These are phyloP conservation scores for Paraphoma chrysanthemicola DNA, from an alignment of 2,329 filamentous ascomycete genomes.

Conservation along the genomic window DNA sequence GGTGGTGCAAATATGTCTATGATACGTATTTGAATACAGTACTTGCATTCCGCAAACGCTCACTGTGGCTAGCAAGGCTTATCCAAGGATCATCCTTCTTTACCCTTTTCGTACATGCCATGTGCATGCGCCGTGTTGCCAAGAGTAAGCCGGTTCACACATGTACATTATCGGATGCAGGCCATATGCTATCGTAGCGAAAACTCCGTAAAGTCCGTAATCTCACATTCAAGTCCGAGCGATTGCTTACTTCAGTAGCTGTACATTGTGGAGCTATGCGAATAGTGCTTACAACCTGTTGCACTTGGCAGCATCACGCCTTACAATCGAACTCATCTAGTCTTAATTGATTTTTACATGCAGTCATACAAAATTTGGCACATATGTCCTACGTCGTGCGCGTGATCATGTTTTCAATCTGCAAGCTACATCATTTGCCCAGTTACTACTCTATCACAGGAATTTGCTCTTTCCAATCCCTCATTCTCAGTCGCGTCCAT, in stretches of 20 bases:
- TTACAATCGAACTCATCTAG: too few species aligned
- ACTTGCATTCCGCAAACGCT: neutral
- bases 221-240: neutral
- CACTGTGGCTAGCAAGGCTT: neutral
- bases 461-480: too few species aligned
- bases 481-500: too few species aligned
- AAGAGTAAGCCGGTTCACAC: neutral
- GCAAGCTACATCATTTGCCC: too few species aligned
- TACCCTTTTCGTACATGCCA: neutral
- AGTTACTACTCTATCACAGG: too few species aligned
- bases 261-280: too few species aligned
- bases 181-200: neutral
- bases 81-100: neutral
- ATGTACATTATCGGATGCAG: neutral
- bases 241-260: neutral
- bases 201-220: constrained; percentile 39
- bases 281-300: too few species aligned
- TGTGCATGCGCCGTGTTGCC: neutral
- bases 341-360: too few species aligned
- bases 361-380: too few species aligned
- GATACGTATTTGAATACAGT: neutral
- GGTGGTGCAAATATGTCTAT: neutral
- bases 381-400: too few species aligned
- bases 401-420: too few species aligned
- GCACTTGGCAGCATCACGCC: too few species aligned